Percentiles rank a stretch among this genome's conserved stretches.
These are phyloP conservation scores for Sporothrix curviconia DNA, from an alignment of 2,329 filamentous ascomycete species.

Conservation along the genomic window DNA sequence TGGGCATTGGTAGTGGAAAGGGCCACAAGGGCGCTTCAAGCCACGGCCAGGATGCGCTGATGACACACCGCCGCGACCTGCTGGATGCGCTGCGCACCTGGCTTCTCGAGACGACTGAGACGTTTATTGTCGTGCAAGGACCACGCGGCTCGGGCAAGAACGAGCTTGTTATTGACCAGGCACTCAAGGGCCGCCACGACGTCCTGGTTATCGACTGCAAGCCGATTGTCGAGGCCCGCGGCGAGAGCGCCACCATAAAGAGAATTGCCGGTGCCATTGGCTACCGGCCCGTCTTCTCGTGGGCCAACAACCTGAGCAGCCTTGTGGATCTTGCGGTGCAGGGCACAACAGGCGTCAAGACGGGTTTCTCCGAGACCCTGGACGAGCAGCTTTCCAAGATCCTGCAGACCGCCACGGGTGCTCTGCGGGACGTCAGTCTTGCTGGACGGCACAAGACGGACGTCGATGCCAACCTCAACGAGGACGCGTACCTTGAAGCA, in stretches of 20 bases:
- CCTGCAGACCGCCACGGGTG: conserved; percentile 71
- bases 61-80: conserved; percentile 76
- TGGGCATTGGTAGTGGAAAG: conserved; percentile 50
- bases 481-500: conserved; percentile 83
- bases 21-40: conserved; percentile 20
- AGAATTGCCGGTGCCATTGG: conserved; percentile 77
- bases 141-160: conserved; percentile 86
- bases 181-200: conserved; percentile 66
- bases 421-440: conserved; percentile 71
- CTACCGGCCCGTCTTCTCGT: conserved; percentile 89
- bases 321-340: conserved; percentile 88
- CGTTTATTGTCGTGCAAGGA: conserved; percentile 89
- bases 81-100: conserved; percentile 79
- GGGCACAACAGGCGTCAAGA: conserved; percentile 88
- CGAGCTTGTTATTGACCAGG: conserved; percentile 80
- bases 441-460: conserved; percentile 60
- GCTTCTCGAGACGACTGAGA: conserved; percentile 82
- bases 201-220: conserved; percentile 89
- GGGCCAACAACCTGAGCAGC: conserved; percentile 91
- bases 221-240: conserved; percentile 81
- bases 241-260: conserved; percentile 78
- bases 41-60: conserved; percentile 66
- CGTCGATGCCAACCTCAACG: conserved; percentile 49
- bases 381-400: conserved; percentile 88
- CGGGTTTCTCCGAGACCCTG: conserved; percentile 86